These are phyloP conservation scores for Puccinia hordei DNA, from an alignment of 1,284 basidiomycete species.

Conservation along the genomic window DNA sequence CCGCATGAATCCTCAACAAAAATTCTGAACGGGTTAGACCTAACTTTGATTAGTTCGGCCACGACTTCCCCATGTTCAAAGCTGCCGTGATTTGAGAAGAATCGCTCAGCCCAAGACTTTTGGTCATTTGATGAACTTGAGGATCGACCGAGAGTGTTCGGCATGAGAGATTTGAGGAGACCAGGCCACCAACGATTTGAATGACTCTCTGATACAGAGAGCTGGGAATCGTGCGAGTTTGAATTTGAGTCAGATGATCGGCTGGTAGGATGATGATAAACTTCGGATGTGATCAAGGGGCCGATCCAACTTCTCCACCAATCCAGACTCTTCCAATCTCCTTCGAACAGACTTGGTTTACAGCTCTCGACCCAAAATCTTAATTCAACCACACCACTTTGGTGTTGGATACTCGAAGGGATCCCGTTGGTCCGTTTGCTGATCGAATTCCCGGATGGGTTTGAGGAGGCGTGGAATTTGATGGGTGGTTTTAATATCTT, in stretches of 20 bases:
- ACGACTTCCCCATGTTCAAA: slow-evolving; percentile 36
- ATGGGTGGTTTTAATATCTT: slow-evolving; percentile 18
- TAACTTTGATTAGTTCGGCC: slow-evolving; percentile 40
- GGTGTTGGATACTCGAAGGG: not conserved
- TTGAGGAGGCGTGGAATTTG: slow-evolving; percentile 22
- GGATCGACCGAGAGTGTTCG: slow-evolving; percentile 15
- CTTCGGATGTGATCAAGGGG: slow-evolving; percentile 35
- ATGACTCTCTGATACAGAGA: not conserved
- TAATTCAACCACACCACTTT: slow-evolving; percentile 11
- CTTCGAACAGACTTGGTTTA: slow-evolving; percentile 7
- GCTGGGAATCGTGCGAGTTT: slow-evolving; percentile 1
- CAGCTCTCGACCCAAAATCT: slow-evolving; percentile 30
- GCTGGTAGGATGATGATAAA: not conserved
- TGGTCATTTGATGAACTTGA: not conserved
- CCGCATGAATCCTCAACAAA: not conserved
- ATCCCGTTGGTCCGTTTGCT: slow-evolving; percentile 8
- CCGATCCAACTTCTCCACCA: slow-evolving; percentile 40
- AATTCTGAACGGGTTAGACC: not conserved
- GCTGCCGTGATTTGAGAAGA: not conserved
- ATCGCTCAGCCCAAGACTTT: slow-evolving; percentile 15
- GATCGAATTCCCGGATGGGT: not conserved
- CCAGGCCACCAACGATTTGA: slow-evolving; percentile 24
- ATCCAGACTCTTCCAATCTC: slow-evolving; percentile 19
- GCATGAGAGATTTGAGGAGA: slow-evolving; percentile 20
- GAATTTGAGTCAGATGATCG: not conserved